These are phyloP conservation scores for Gonapodya sp. DNA, from an alignment of 192 early-diverging fungal species.

Conservation along the genomic window DNA sequence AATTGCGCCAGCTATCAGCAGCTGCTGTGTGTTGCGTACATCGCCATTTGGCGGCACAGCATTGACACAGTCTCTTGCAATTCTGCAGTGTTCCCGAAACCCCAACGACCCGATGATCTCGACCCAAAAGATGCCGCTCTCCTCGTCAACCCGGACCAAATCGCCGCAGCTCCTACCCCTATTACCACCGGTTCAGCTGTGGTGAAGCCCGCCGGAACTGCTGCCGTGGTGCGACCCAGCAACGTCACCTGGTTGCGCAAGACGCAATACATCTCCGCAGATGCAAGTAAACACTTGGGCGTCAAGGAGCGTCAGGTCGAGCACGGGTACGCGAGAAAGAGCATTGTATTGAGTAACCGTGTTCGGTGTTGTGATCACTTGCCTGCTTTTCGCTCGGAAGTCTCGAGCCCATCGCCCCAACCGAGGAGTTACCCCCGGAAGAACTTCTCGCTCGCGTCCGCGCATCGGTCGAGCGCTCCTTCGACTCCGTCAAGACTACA, in stretches of 20 bases:
- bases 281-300: not conserved
- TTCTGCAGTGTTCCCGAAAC: not conserved
- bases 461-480: not conserved
- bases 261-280: conserved; percentile 2
- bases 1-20: too few species aligned
- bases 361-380: too few species aligned
- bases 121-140: not conserved
- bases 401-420: too few species aligned
- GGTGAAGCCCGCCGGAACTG: not conserved
- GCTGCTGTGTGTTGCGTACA: too few species aligned
- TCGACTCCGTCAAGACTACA: not conserved
- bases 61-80: too few species aligned
- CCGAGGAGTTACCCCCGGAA: not conserved
- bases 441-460: not conserved
- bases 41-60: too few species aligned
- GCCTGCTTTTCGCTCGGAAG: not conserved
- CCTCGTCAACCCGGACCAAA: not conserved
- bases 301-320: not conserved
- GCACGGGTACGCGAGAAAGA: not conserved
- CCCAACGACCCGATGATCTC: not conserved
- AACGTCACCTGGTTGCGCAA: not conserved
- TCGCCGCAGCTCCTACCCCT: not conserved
- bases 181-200: not conserved
- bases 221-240: not conserved
- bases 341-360: too few species aligned